Conservation (phyloP, 1,284 basidiomycete species). For the Pholiota adiposa region DNA sequence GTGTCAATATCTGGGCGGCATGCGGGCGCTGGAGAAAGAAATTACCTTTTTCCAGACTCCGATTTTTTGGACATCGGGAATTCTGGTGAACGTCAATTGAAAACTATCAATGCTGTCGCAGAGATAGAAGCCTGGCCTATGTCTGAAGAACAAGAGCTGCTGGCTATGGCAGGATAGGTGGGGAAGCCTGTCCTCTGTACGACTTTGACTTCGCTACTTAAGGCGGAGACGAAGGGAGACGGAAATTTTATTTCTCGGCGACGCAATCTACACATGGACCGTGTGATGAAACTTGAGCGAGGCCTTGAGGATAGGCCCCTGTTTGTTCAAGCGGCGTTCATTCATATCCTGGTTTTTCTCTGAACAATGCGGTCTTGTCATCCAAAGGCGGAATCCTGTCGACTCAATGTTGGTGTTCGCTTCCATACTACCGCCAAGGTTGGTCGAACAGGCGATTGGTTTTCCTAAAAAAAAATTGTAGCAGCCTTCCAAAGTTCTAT, state of each 20-base stretch:
- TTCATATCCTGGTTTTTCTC: slow-evolving; percentile 24
- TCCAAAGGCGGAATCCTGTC: slow-evolving; percentile 4
- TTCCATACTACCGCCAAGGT: slow-evolving; percentile 15
- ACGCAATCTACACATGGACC: slow-evolving; percentile 15
- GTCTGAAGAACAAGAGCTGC: no score
- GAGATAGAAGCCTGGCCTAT: no score
- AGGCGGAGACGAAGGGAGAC: background rate
- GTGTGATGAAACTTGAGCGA: slow-evolving; percentile 25
- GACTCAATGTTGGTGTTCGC: slow-evolving; percentile 10
- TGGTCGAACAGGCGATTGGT: slow-evolving; percentile 10
- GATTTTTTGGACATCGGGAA: no score
- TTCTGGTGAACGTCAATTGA: no score
- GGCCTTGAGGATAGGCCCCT: slow-evolving; percentile 22
- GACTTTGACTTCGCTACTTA: slow-evolving; percentile 13
- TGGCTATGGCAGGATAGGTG: background rate
- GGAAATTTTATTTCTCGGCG: slow-evolving; percentile 9
- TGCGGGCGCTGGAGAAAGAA: no score
- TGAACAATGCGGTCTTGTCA: background rate
- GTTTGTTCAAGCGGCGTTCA: slow-evolving; percentile 20
- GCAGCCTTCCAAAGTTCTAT: slow-evolving; percentile 9
- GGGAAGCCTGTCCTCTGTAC: background rate
- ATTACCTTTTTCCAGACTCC: no score
- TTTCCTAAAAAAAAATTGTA: background rate
- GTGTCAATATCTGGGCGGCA: no score
- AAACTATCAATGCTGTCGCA: background rate